These are phyloP conservation scores for Ampelomyces quisqualis DNA, from an alignment of 2,329 filamentous ascomycete species.

Conservation along the genomic window DNA sequence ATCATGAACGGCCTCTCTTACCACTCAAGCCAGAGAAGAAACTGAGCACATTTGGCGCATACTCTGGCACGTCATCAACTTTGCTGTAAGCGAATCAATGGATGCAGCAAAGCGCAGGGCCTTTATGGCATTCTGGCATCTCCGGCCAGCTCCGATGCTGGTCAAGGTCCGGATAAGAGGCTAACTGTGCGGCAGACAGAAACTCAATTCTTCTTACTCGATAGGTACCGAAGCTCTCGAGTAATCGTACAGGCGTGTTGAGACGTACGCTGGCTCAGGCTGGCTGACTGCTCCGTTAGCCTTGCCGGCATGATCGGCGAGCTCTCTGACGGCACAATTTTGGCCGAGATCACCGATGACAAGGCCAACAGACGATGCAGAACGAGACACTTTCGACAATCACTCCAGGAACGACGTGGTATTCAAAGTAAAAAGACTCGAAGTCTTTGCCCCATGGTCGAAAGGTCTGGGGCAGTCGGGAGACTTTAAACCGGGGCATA, in stretches of 20 bases:
- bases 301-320: slow-evolving; percentile 23
- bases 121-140: slow-evolving; percentile 5
- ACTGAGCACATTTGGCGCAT: too few species aligned
- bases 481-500: slow-evolving; percentile 18
- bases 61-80: too few species aligned
- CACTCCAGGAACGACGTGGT: neutral
- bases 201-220: slow-evolving; percentile 35
- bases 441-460: neutral
- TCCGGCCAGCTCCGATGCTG: slow-evolving; percentile 31
- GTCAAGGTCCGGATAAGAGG: slow-evolving; percentile 10
- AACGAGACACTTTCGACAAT: neutral
- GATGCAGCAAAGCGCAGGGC: too few species aligned
- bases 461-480: slow-evolving; percentile 6
- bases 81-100: too few species aligned
- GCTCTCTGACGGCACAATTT: slow-evolving; percentile 10
- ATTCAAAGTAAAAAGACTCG: neutral
- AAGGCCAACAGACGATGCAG: neutral
- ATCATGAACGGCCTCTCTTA: neutral
- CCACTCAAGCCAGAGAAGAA: too few species aligned
- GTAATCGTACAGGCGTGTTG: slow-evolving; percentile 31
- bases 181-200: slow-evolving; percentile 16
- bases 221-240: slow-evolving; percentile 34
- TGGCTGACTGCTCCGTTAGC: slow-evolving; percentile 29
- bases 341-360: neutral
- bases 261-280: slow-evolving; percentile 31